Conservation (phyloP, 805 yeast genomes). For the Zygoascus ofunaensis region DNA sequence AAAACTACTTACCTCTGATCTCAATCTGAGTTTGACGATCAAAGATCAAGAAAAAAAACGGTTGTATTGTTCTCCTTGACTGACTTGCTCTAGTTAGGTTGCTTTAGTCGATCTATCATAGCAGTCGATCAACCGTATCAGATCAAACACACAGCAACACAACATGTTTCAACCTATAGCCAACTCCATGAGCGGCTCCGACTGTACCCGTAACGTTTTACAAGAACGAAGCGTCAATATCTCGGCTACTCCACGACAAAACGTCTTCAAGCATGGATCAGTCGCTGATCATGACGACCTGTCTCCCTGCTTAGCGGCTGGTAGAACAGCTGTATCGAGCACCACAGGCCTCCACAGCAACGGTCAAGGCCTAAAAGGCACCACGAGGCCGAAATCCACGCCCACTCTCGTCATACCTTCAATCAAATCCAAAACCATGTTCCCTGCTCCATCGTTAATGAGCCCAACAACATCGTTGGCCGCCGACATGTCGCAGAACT, state of each 20-base stretch:
- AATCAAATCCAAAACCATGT: constrained; percentile 5
- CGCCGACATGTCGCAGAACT: constrained; percentile 31
- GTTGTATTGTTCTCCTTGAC: too few species aligned
- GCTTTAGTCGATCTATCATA: too few species aligned
- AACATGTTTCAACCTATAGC: too few species aligned
- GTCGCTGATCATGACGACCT: neutral
- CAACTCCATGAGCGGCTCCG: too few species aligned
- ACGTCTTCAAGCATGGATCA: neutral
- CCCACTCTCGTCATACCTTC: neutral
- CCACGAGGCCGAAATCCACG: neutral
- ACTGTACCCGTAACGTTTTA: neutral
- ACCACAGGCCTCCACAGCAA: too few species aligned
- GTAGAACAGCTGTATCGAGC: too few species aligned
- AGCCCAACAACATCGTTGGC: constrained; percentile 27
- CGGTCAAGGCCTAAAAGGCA: neutral
- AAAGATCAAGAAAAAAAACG: too few species aligned
- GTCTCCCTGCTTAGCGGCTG: neutral
- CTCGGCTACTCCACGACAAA: neutral
- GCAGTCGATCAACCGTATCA: too few species aligned
- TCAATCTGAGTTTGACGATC: too few species aligned
- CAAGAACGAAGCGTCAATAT: neutral
- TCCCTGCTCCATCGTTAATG: constrained; percentile 6
- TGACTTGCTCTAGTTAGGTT: too few species aligned
- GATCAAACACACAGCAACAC: too few species aligned
- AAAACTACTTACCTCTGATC: too few species aligned